Conservation (phyloP, 306 rosid genomes). For the Cicer pinnatifidum region DNA sequence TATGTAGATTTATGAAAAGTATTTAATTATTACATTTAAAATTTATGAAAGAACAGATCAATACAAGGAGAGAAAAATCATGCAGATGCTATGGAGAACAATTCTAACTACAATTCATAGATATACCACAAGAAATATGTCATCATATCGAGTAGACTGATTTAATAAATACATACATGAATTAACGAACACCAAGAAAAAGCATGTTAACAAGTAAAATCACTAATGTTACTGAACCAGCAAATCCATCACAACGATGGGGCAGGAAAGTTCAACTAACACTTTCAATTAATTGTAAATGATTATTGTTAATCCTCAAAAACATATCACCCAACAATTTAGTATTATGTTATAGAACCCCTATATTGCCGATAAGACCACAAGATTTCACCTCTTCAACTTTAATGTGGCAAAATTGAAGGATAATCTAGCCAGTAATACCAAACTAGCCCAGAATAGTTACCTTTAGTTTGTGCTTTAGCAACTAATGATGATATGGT, state of each 20-base stretch:
- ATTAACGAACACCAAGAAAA: conserved; percentile 20
- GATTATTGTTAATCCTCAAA: background rate
- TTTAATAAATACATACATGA: conserved; percentile 35
- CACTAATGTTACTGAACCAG: background rate
- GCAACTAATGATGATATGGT: conserved; percentile 56
- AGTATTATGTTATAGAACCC: conserved; percentile 12
- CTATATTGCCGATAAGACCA: conserved; percentile 5
- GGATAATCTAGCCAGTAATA: conserved; percentile 29
- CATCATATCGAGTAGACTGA: background rate
- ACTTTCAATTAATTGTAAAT: conserved; percentile 31
- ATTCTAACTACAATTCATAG: conserved; percentile 2
- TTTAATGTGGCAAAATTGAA: conserved; percentile 29
- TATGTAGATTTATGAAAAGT: conserved; percentile 4
- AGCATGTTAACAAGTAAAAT: conserved; percentile 10
- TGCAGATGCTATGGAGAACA: background rate
- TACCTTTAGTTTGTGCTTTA: conserved; percentile 84
- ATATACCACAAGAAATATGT: conserved; percentile 2
- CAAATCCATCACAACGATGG: background rate
- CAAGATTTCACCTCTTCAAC: conserved; percentile 14
- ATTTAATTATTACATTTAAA: conserved; percentile 25
- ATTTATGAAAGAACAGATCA: conserved; percentile 18
- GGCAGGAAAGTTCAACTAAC: conserved; percentile 28
- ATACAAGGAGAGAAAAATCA: background rate
- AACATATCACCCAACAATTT: conserved; percentile 19
- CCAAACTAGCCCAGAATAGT: conserved; percentile 24